Percentiles rank a stretch among this genome's conserved stretches.
These are phyloP conservation scores for Haemoproteus tartakovskyi DNA, from an alignment of 169 alveolate species.

Conservation along the genomic window DNA sequence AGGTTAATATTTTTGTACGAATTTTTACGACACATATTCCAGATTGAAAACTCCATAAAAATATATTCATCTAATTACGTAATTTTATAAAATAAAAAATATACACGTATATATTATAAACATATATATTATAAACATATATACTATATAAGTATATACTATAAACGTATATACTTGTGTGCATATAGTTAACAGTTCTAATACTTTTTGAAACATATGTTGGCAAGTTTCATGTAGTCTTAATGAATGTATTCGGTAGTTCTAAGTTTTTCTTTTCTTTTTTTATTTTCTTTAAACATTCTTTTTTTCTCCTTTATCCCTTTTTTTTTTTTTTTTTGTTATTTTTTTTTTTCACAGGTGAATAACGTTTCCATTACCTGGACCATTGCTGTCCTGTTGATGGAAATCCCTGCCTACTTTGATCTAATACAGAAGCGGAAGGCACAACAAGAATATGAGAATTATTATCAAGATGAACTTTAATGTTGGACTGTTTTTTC, in stretches of 20 bases:
- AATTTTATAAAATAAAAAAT: constrained; percentile 3
- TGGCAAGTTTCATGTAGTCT: too few species aligned
- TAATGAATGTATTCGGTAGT: too few species aligned
- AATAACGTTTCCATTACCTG: constrained; percentile 42
- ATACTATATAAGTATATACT: too few species aligned
- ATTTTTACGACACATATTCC: constrained; percentile 27
- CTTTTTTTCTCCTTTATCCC: background rate
- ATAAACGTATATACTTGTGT: too few species aligned
- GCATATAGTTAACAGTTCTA: too few species aligned
- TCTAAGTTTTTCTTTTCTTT: background rate
- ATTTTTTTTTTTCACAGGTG: constrained; percentile 8
- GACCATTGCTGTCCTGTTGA: constrained; percentile 52
- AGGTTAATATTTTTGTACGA: constrained; percentile 59
- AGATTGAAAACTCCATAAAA: constrained; percentile 24
- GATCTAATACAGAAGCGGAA: constrained; percentile 27
- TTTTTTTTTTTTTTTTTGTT: background rate
- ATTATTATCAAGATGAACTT: constrained; percentile 32
- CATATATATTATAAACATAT: background rate
- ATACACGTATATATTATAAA: background rate
- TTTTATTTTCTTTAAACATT: background rate
- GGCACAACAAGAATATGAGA: constrained; percentile 12
- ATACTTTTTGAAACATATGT: too few species aligned
- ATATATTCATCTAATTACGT: constrained; percentile 63
- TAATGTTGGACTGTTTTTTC: background rate
- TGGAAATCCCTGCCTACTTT: constrained; percentile 36